phyloP scores from a whole-genome alignment of 192 early-diverging fungal species.

The Chytriomyces hyalinus region DNA sequence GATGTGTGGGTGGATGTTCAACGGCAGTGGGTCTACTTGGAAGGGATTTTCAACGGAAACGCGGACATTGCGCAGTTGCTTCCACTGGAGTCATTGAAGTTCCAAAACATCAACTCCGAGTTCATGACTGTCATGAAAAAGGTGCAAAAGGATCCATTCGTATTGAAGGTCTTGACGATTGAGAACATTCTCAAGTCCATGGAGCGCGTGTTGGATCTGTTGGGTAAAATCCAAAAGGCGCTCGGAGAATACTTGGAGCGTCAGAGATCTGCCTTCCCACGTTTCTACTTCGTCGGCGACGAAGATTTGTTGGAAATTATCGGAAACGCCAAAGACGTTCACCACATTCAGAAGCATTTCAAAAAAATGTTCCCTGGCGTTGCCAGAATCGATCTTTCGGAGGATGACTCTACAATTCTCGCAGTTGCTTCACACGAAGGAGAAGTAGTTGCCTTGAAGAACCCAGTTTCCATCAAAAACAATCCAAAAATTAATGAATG shows the following conservation, averaged over 20 bases:
- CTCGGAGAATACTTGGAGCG: slow-evolving; percentile 98
- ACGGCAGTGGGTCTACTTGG: slow-evolving; percentile 99
- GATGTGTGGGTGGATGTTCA: slow-evolving; percentile 99
- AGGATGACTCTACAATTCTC: slow-evolving; percentile 73
- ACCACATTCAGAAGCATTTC: slow-evolving; percentile 97
- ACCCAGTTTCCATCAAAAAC: slow-evolving; percentile 77
- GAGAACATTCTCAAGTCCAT: slow-evolving; percentile 94
- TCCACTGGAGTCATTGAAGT: slow-evolving; percentile 93
- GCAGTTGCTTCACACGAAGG: slow-evolving; percentile 94
- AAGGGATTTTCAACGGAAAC: slow-evolving; percentile 96
- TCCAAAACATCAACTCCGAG: slow-evolving; percentile 97
- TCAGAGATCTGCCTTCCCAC: slow-evolving; percentile 94
- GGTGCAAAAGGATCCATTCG: slow-evolving; percentile 97
- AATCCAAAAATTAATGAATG: slow-evolving; percentile 97
- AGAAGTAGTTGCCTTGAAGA: slow-evolving; percentile 83
- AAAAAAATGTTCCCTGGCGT: slow-evolving; percentile 99
- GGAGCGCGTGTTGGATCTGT: slow-evolving; percentile 89
- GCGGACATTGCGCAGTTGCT: slow-evolving; percentile 97
- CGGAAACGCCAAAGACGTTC: slow-evolving; percentile 95
- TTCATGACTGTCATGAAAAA: slow-evolving; percentile 99
- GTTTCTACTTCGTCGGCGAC: slow-evolving; percentile 99
- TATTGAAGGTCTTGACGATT: slow-evolving; percentile 92
- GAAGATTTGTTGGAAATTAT: slow-evolving; percentile 99
- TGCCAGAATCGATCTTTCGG: slow-evolving; percentile 78
- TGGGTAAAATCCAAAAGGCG: slow-evolving; percentile 97